A percentile compares a stretch with the other conserved stretches of the same genome.
These are phyloP conservation scores for Clarkia xantiana DNA, from an alignment of 345 rosid species.

Conservation along the genomic window DNA sequence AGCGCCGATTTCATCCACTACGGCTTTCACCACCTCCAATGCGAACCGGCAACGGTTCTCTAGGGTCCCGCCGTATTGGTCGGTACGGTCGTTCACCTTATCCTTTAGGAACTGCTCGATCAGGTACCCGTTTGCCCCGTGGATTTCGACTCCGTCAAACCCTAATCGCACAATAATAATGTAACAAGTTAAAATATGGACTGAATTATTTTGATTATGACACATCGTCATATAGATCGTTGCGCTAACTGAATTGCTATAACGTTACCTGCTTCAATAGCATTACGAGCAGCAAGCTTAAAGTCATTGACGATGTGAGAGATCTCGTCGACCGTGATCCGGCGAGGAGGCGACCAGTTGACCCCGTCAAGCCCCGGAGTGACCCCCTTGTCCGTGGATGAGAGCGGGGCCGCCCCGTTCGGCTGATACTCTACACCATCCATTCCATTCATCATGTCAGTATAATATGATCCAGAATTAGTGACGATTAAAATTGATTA, in stretches of 20 bases:
- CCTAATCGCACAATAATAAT: too few relatives aligned
- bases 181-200: too few relatives aligned
- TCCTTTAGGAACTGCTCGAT: constrained; percentile 48
- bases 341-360: constrained; percentile 30
- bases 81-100: constrained; percentile 17
- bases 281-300: constrained; percentile 40
- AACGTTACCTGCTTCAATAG: constrained; percentile 28
- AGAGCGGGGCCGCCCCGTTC: constrained; percentile 29
- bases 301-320: constrained; percentile 28
- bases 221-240: too few relatives aligned
- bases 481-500: too few relatives aligned
- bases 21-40: constrained; percentile 9
- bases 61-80: constrained; percentile 18
- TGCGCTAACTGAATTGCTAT: too few relatives aligned
- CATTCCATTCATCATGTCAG: too few relatives aligned
- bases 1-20: constrained; percentile 9
- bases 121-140: constrained; percentile 21
- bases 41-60: constrained; percentile 15
- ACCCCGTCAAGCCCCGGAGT: constrained; percentile 8
- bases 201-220: too few relatives aligned
- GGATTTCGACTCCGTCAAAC: constrained; percentile 24
- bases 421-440: constrained; percentile 23
- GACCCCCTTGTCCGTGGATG: constrained; percentile 26
- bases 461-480: too few relatives aligned
- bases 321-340: constrained; percentile 24